Evolutionary conservation across 1,284 basidiomycete genomes (phyloP).

Genomic region (Papiliotrema terrestris): DNA sequence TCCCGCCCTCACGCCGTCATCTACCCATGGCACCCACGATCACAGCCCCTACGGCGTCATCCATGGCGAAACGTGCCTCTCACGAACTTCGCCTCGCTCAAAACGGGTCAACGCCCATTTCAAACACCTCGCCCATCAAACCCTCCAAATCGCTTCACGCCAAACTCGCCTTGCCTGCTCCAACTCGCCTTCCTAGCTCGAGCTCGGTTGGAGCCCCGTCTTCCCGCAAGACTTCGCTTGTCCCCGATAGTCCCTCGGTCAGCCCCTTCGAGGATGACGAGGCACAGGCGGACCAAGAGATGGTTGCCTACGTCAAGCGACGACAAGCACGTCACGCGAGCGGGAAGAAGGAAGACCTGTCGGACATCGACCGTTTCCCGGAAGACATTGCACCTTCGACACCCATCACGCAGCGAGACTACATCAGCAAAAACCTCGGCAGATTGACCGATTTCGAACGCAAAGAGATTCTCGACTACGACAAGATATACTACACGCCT

Average conservation of each 20-base stretch:
- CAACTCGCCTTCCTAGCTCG: constrained; percentile 33
- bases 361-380: constrained; percentile 87
- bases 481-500: constrained; percentile 67
- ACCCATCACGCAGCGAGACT: constrained; percentile 62
- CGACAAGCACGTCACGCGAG: constrained; percentile 86
- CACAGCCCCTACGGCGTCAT: constrained; percentile 39
- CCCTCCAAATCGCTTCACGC: constrained; percentile 42
- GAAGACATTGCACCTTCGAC: constrained; percentile 73
- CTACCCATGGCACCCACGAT: constrained; percentile 51
- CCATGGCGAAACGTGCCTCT: constrained; percentile 36
- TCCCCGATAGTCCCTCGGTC: constrained; percentile 51
- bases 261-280: constrained; percentile 79
- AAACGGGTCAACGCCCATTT: constrained; percentile 1
- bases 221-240: constrained; percentile 24
- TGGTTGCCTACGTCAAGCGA: constrained; percentile 87
- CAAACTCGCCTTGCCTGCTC: constrained; percentile 28
- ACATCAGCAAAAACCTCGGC: constrained; percentile 49
- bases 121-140: constrained; percentile 23
- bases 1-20: constrained; percentile 58
- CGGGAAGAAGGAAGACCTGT: constrained; percentile 71
- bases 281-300: constrained; percentile 87
- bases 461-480: constrained; percentile 86
- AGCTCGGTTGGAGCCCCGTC: constrained; percentile 36
- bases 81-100: constrained; percentile 22
- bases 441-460: constrained; percentile 80